phyloP scores from a whole-genome alignment of 2,329 filamentous ascomycete genomes.

The Pseudocercospora cruenta region DNA sequence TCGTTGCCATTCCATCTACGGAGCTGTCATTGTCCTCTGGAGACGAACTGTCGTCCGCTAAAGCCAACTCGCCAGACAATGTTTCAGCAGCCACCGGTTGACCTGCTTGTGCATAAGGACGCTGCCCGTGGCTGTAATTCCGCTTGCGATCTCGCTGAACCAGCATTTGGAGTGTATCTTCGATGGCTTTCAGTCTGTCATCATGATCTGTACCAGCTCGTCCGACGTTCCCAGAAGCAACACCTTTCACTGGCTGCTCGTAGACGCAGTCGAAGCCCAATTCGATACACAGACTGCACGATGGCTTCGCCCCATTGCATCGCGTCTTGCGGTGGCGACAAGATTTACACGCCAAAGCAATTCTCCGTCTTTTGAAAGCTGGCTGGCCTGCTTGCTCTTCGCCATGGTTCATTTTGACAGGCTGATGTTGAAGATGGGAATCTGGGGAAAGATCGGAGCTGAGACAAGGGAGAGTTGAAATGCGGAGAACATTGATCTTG shows the following conservation, averaged over 20 bases:
- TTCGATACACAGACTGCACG: conserved; percentile 11
- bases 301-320: conserved; percentile 8
- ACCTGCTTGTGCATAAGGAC: background rate
- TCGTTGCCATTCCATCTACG: conserved; percentile 7
- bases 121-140: background rate
- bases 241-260: conserved; percentile 8
- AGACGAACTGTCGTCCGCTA: background rate
- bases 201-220: background rate
- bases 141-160: background rate
- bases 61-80: background rate
- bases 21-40: background rate
- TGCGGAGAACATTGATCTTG: too few relatives aligned
- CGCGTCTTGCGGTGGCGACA: conserved; percentile 6
- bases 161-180: conserved; percentile 8
- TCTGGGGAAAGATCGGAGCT: too few relatives aligned
- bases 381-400: background rate
- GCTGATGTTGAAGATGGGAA: background rate
- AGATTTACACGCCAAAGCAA: conserved; percentile 5
- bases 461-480: too few relatives aligned
- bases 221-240: background rate
- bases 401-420: background rate
- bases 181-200: conserved; percentile 5
- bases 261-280: conserved; percentile 11
- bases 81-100: background rate
- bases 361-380: conserved; percentile 1